A percentile compares a stretch with the other conserved stretches of the same genome.
Evolutionary conservation across 2,329 filamentous ascomycete genomes (phyloP).

Genomic region (Aspergillus ibericus): DNA sequence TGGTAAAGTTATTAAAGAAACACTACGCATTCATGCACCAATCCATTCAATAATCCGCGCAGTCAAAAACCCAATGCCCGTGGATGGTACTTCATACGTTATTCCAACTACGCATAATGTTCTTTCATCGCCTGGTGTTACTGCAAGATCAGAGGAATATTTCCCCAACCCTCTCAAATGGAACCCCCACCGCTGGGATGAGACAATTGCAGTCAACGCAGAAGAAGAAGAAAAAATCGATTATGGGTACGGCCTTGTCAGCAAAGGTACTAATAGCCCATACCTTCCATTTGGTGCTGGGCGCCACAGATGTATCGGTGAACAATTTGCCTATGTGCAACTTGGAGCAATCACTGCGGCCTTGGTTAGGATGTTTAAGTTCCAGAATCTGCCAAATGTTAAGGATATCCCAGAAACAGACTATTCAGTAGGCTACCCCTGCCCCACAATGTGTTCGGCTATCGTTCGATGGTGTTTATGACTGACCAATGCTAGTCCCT

Average conservation of each 20-base stretch:
- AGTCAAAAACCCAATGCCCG: slow-evolving; percentile 82
- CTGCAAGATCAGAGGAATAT: slow-evolving; percentile 67
- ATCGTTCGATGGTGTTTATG: neutral
- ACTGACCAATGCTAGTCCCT: slow-evolving; percentile 48
- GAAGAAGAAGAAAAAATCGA: slow-evolving; percentile 74
- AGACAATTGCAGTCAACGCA: slow-evolving; percentile 49
- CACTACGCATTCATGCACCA: slow-evolving; percentile 83
- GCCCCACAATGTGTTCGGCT: neutral
- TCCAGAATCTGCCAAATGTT: slow-evolving; percentile 57
- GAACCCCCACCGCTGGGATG: slow-evolving; percentile 90
- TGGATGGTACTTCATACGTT: slow-evolving; percentile 78
- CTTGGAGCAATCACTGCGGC: slow-evolving; percentile 80
- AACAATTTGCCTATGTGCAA: slow-evolving; percentile 94
- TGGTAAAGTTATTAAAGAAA: slow-evolving; percentile 84
- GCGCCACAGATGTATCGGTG: slow-evolving; percentile 90
- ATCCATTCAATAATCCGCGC: slow-evolving; percentile 95
- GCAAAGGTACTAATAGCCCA: slow-evolving; percentile 83
- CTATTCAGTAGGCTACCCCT: slow-evolving; percentile 49
- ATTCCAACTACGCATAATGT: slow-evolving; percentile 79
- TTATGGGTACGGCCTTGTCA: slow-evolving; percentile 90
- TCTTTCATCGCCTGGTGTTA: slow-evolving; percentile 81
- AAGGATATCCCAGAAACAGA: slow-evolving; percentile 51
- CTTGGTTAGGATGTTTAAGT: slow-evolving; percentile 75
- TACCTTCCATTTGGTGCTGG: slow-evolving; percentile 95
- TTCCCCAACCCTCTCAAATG: slow-evolving; percentile 82